phyloP scores from a whole-genome alignment of 2,329 filamentous ascomycete genomes.

The Aspergillus persii region DNA sequence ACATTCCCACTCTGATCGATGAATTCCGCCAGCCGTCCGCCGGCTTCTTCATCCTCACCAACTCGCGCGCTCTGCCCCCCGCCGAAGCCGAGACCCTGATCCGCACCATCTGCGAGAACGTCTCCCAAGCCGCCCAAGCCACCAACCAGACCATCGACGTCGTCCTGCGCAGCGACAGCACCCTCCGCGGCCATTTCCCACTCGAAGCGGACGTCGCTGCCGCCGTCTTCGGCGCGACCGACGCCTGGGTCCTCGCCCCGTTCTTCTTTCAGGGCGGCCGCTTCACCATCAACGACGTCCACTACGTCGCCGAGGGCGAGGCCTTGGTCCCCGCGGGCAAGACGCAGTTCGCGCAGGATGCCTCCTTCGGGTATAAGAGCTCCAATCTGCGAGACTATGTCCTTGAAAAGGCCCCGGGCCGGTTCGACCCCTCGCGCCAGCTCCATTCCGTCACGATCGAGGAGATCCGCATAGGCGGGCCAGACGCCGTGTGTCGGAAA shows the following conservation, averaged over 20 bases:
- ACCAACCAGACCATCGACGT: constrained; percentile 50
- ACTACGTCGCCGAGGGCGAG: constrained; percentile 57
- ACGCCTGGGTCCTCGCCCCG: constrained; percentile 57
- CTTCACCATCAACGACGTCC: constrained; percentile 57
- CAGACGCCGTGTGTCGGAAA: constrained; percentile 42
- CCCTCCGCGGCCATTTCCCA: constrained; percentile 57
- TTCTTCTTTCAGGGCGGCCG: constrained; percentile 61
- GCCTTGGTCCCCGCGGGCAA: constrained; percentile 50
- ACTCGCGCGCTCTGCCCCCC: constrained; percentile 56
- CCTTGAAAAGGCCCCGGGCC: constrained; percentile 52
- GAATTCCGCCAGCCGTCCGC: constrained; percentile 45
- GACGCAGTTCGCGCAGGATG: constrained; percentile 58
- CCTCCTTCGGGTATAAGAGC: constrained; percentile 56
- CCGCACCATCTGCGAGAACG: constrained; percentile 50
- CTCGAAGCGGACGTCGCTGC: constrained; percentile 55
- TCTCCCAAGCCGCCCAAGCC: constrained; percentile 45
- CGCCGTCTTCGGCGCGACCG: constrained; percentile 48
- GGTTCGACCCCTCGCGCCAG: constrained; percentile 37
- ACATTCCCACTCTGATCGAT: constrained; percentile 41
- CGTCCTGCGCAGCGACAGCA: constrained; percentile 58
- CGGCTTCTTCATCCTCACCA: constrained; percentile 62
- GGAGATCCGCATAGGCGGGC: constrained; percentile 50
- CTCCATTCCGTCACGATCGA: constrained; percentile 47
- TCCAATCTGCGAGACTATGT: constrained; percentile 56
- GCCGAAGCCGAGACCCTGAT: constrained; percentile 49